phyloP scores from a whole-genome alignment of 495 filamentous ascomycete species.

The Hypoxylon fragiforme region DNA sequence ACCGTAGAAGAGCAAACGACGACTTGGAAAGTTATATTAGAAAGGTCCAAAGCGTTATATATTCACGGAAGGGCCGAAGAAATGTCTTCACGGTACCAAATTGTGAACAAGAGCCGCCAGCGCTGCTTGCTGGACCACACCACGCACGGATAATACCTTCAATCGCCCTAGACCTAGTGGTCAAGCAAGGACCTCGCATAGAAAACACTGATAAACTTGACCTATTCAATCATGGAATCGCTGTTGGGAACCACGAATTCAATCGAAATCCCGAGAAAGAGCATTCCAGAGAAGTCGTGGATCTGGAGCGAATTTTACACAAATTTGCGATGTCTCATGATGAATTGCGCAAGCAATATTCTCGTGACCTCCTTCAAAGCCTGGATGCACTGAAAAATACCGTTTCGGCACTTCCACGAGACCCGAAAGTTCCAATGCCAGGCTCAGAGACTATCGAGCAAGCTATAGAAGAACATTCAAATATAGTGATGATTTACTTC shows the following conservation, averaged over 20 bases:
- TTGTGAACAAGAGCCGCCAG: neutral
- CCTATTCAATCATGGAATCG: too few relatives aligned
- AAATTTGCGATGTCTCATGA: conserved; percentile 36
- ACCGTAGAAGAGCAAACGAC: conserved; percentile 48
- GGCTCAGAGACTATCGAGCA: conserved; percentile 23
- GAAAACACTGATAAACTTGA: neutral
- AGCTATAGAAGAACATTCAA: conserved; percentile 25
- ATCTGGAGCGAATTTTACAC: conserved; percentile 43
- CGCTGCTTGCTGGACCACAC: conserved; percentile 7
- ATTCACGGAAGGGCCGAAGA: conserved; percentile 9
- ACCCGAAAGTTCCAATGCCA: conserved; percentile 1
- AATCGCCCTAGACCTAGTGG: conserved; percentile 7
- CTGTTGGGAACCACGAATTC: too few relatives aligned
- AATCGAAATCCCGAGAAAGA: too few relatives aligned
- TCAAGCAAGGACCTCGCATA: conserved; percentile 1
- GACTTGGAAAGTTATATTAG: conserved; percentile 49
- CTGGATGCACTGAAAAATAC: conserved; percentile 34
- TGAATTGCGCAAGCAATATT: conserved; percentile 42
- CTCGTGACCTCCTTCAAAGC: conserved; percentile 45
- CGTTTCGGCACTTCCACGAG: neutral
- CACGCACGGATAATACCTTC: conserved; percentile 3
- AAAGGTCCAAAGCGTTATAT: conserved; percentile 44
- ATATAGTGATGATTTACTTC: conserved; percentile 14
- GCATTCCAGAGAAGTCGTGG: conserved; percentile 23
- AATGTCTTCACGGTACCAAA: neutral